Base-by-base conservation (phyloP, 2,329 filamentous ascomycete genomes). In the Sordariomycetes sp. region DNA sequence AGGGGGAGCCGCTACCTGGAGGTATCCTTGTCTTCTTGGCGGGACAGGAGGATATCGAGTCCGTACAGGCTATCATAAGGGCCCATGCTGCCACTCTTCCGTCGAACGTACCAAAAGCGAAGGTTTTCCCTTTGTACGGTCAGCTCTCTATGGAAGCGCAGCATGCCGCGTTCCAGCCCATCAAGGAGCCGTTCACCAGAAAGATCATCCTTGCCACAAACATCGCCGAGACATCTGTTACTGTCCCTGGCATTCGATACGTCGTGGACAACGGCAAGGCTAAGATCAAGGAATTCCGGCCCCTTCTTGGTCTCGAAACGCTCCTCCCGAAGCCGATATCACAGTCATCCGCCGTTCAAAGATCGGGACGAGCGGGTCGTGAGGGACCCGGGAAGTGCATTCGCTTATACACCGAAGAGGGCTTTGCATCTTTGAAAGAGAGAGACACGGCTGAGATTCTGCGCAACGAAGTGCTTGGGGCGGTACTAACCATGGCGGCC, bases 151-250 rank as follows among this genome's bases (percentile, higher is more conserved):
- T 94, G 64, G 82, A 87, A 57, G 88, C 88, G 0, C 94, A 99
- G 65, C 89, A 96, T 63, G 82, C 85, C 24, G 91, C 95, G 11
- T 97, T 99, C 69, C 78, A 86, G 58, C 88, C 89, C 1, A 80
- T 88, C 24, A 83, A 83, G 58, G 81, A 84, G 2, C 78, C 79
- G n/a, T 81, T 79, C 59, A 95, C 90, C 0, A 82, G 94, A 51
- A 97, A 97, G 68, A 80, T 97, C 14, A 91, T 99, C 0, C 76
- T 99, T 0, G 87, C 92, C 0, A 99, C 94, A 16, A 99, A 99
- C 67, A 97, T 99, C 65, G 94, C 94, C n/a, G 94, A 99, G 70
- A 97, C 94, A 0, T 97, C 94, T 1, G 89, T 99, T 60, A 99
- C 94, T 0, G 92, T 99, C 0, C 88, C 93, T 0, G 94, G 94